Evolutionary conservation across 176 grass and related monocot genomes (phyloP).

Genomic region (Dactylis glomerata): DNA sequence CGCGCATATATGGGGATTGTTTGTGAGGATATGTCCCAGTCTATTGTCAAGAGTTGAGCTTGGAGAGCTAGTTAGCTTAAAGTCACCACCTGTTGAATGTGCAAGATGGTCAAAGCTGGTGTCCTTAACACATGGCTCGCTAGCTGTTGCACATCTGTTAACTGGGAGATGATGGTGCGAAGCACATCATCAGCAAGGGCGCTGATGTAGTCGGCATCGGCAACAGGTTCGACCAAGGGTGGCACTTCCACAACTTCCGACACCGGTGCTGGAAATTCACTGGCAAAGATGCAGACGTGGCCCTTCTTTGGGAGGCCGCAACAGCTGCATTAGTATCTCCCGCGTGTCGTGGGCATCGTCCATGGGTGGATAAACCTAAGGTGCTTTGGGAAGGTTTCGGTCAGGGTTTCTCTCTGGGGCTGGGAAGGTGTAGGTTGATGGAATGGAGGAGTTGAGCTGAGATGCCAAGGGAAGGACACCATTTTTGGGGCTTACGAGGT

Average conservation of each 20-base stretch:
- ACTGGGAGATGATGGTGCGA: not conserved
- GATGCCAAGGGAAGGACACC: no score
- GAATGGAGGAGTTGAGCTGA: no score
- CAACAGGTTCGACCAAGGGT: not conserved
- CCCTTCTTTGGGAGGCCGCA: not conserved
- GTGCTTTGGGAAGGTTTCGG: no score
- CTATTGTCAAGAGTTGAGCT: slow-evolving; percentile 61
- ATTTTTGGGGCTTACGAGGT: no score
- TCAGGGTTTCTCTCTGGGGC: no score
- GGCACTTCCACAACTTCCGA: not conserved
- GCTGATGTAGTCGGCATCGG: not conserved
- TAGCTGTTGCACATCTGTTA: not conserved
- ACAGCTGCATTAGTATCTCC: no score
- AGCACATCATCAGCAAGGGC: not conserved
- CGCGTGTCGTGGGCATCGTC: no score
- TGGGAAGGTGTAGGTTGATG: no score
- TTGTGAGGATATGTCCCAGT: slow-evolving; percentile 24
- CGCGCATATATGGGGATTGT: slow-evolving; percentile 86
- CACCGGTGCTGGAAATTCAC: not conserved
- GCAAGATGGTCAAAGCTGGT: slow-evolving; percentile 46
- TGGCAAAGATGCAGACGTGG: not conserved
- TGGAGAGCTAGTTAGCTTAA: slow-evolving; percentile 53
- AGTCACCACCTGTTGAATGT: slow-evolving; percentile 61
- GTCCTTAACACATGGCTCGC: not conserved
- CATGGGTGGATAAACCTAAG: no score